Conservation (phyloP, 2,329 filamentous ascomycete genomes). For the Aspergillus tamarii region DNA sequence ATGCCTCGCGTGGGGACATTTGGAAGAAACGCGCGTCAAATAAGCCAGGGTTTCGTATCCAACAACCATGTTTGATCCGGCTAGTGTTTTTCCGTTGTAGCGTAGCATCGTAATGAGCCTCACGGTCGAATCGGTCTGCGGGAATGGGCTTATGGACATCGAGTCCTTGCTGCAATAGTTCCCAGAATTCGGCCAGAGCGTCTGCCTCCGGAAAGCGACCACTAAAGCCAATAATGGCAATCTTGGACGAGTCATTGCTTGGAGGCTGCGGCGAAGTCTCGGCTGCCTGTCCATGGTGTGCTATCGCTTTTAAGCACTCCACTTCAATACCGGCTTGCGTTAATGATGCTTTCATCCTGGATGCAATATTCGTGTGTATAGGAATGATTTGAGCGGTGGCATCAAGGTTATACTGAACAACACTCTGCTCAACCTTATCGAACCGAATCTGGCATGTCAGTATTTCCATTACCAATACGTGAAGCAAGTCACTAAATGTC, state of each 20-base stretch:
- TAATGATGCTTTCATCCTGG: neutral
- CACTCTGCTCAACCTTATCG: neutral
- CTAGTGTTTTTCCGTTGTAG: conserved; percentile 76
- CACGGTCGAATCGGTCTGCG: conserved; percentile 65
- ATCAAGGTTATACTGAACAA: neutral
- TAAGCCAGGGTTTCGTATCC: conserved; percentile 72
- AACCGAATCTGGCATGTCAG: neutral
- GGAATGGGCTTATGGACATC: conserved; percentile 9
- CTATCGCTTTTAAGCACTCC: neutral
- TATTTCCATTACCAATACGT: neutral
- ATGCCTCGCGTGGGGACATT: conserved; percentile 80
- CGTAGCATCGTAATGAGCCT: conserved; percentile 70
- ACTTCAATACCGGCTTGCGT: neutral
- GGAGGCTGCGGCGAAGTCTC: neutral
- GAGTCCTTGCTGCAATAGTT: conserved; percentile 1
- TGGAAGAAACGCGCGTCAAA: conserved; percentile 88
- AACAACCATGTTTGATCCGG: conserved; percentile 75
- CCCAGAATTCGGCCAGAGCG: conserved; percentile 6
- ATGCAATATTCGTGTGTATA: neutral
- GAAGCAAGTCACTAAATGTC: neutral
- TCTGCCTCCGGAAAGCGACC: conserved; percentile 11
- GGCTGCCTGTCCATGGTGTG: neutral
- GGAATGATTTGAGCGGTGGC: neutral
- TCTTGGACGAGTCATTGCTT: neutral
- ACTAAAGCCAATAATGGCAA: conserved; percentile 14